Base-by-base conservation (phyloP, 805 yeast genomes). In the Sugiyamaella floridensis region DNA sequence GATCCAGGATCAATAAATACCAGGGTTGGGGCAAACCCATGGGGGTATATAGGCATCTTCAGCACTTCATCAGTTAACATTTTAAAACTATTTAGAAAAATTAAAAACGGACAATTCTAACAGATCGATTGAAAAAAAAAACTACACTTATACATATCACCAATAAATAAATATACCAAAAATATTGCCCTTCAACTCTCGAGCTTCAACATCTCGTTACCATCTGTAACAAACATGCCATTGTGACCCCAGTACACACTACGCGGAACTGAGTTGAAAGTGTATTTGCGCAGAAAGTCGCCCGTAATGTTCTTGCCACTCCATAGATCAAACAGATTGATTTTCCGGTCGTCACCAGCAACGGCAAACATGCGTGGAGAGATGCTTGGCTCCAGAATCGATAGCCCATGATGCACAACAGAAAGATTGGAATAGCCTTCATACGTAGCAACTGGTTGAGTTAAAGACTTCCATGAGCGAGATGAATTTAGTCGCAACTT, bases 361-460 rank as follows among this genome's bases (percentile, higher is more conserved):
- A 32, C 37, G 12, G 37, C 37, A 14, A 32, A 22, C 26, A 32
- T 32, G 37, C 12, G n/a, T 32, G n/a, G 4, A 32, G n/a, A 32
- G 37, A 32, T 2, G n/a, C 37, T 8, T 11, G 37, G 9, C 9
- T 32, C 37, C n/a, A 32, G 37, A 10, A 32, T 14, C 12, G 37
- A 32, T 14, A 56, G 49, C 9, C 58, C 59, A 32, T 52, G 58
- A n/a, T 44, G 40, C 14, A 54, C 15, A 1, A 45, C 37, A 15
- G 40, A 40, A 6, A 37, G 47, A 32, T 55, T 56, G n/a, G 50
- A 40, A 45, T 54, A 55, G n/a, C 52, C 42, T 4, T 45, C 10
- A 34, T 46, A 54, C 15, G 26, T 28, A 6, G 37, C n/a, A 11
- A 32, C 37, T 11, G 37, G 37, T 10, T 11, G 37, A 10, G 37